These are phyloP conservation scores for Heliamphora pulchella DNA, from an alignment of 179 eudicot species.

Conservation along the genomic window DNA sequence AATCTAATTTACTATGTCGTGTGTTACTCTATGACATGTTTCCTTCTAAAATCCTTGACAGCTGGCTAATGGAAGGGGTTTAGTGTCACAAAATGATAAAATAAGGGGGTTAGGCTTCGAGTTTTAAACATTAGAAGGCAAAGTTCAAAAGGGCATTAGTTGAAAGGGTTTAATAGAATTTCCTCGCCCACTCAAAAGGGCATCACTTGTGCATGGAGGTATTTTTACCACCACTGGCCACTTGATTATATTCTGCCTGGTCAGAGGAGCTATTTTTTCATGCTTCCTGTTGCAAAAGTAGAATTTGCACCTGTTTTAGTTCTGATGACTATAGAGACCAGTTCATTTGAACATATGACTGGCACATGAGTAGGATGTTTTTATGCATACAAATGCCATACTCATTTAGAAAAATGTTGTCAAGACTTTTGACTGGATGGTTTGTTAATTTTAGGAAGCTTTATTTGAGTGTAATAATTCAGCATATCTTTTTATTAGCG, in stretches of 20 bases:
- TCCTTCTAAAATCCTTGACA: too few relatives aligned
- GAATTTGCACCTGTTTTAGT: neutral
- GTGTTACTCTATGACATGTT: too few relatives aligned
- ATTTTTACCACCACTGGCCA: neutral
- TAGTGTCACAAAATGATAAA: too few relatives aligned
- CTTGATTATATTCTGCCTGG: neutral
- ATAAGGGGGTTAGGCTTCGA: too few relatives aligned
- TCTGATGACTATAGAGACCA: neutral
- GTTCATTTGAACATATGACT: neutral
- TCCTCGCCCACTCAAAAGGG: too few relatives aligned
- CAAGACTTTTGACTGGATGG: neutral
- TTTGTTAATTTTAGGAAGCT: slow-evolving; percentile 6
- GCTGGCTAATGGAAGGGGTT: too few relatives aligned
- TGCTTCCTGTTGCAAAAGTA: neutral
- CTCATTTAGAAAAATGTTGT: neutral
- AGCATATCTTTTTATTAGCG: neutral
- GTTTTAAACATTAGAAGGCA: too few relatives aligned
- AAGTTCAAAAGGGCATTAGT: too few relatives aligned
- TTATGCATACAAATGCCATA: neutral
- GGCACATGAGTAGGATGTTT: neutral
- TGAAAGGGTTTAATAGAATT: too few relatives aligned
- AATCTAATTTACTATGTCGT: too few relatives aligned
- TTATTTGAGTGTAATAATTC: neutral
- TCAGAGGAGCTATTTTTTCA: neutral
- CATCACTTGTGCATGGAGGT: too few relatives aligned